These are phyloP conservation scores for Camelina neglecta DNA, from an alignment of 345 rosid species.

Conservation along the genomic window DNA sequence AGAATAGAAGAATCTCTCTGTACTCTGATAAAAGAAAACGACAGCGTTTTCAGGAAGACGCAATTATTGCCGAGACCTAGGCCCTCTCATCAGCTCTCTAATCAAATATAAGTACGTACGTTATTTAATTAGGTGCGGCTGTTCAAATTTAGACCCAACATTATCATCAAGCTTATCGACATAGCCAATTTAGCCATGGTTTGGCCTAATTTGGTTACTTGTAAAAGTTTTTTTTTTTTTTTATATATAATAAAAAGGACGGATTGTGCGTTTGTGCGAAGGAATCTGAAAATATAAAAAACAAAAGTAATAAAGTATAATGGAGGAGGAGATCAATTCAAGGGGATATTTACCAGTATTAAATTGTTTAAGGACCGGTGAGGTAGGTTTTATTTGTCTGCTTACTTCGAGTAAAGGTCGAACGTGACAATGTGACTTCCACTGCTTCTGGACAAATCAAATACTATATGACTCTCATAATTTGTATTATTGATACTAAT, in stretches of 20 bases:
- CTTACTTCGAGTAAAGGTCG: constrained; percentile 33
- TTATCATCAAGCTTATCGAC: constrained; percentile 26
- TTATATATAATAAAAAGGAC: neutral
- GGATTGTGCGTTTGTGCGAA: constrained; percentile 28
- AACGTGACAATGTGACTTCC: constrained; percentile 45
- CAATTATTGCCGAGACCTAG: neutral
- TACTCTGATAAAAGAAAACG: too few species aligned
- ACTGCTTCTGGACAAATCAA: constrained; percentile 28
- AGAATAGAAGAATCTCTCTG: too few species aligned
- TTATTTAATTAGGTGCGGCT: neutral
- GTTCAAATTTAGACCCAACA: neutral
- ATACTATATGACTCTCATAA: neutral
- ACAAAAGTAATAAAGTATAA: neutral
- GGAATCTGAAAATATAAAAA: constrained; percentile 23
- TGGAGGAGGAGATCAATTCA: neutral
- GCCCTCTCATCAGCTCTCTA: too few species aligned
- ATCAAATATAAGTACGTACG: too few species aligned
- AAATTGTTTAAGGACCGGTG: neutral
- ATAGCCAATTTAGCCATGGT: neutral
- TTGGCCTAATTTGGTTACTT: constrained; percentile 3
- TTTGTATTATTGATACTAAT: too few species aligned
- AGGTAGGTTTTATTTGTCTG: constrained; percentile 35
- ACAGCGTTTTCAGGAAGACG: too few species aligned
- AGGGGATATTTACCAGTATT: neutral
- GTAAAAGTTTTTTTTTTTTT: neutral